Evolutionary conservation across 2,329 filamentous ascomycete species (phyloP), one percentile per base, ranked within the genome.

Genomic region (Thelonectria rubi): DNA sequence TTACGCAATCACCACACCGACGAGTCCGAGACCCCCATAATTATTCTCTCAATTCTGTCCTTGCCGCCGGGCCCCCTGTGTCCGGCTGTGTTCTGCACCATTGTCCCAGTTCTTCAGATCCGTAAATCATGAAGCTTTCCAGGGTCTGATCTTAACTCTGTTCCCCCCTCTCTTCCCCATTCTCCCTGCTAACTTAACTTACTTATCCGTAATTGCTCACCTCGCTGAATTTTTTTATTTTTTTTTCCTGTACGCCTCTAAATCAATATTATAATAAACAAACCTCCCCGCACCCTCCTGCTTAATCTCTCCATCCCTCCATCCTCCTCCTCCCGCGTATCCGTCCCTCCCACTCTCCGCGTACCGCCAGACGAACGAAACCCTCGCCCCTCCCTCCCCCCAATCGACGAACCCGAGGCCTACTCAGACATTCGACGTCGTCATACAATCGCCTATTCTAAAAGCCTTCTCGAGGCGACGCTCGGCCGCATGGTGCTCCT

Each of bases 401-500:
- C 20, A 43, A 39, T 3, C 46, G 15, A 20, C 46, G 20, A 54
- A 43, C 45, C 32, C 37, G 49, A 17, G 42, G 42, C 18, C 6
- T 24, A 24, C 20, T 12, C 40, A 18, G 30, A 24, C 42, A 26
- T 17, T 39, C 11, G 32, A 45, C 15, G 18, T 24, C 42, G n/a
- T 55, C 58, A 24, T 47, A 26, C 51, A 51, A 24, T 24, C 24
- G n/a, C n/a, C n/a, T n/a, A n/a, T 7, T 24, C 4, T 7, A 4
- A 7, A 24, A 7, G 7, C 4, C 24, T 7, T 24, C 7, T 24
- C 24, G 47, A 57, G 56, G 45, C 48, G 11, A 48, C 51, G 3
- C 40, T 26, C 46, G 55, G 20, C 54, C 51, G 34, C 46, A 69
- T 68, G 63, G 64, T 58, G 46, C 65, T 69, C 48, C 64, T 72